These are phyloP conservation scores for Citrullus mucosospermus DNA, from an alignment of 306 rosid genomes.

Conservation along the genomic window DNA sequence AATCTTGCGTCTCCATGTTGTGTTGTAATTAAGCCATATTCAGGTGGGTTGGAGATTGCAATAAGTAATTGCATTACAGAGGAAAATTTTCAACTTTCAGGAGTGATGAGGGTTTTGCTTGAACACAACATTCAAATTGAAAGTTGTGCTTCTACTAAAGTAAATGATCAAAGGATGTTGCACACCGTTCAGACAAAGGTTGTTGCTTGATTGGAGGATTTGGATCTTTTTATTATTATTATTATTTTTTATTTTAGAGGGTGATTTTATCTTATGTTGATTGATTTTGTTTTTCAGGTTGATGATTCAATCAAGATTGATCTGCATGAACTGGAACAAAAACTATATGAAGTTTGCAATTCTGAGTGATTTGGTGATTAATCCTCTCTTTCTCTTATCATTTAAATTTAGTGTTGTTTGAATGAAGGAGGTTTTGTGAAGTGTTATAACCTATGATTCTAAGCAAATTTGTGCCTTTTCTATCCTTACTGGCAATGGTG, in stretches of 20 bases:
- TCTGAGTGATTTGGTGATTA: background rate
- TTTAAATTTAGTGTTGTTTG: background rate
- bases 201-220: background rate
- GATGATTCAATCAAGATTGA: slow-evolving; percentile 12
- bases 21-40: slow-evolving; percentile 9
- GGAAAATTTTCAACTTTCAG: slow-evolving; percentile 9
- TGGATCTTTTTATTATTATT: background rate
- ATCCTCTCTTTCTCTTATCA: background rate
- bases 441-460: background rate
- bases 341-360: slow-evolving; percentile 13
- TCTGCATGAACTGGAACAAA: slow-evolving; percentile 18
- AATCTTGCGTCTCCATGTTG: background rate
- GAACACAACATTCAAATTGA: slow-evolving; percentile 16
- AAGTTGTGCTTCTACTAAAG: slow-evolving; percentile 16
- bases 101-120: slow-evolving; percentile 20
- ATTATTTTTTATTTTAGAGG: background rate
- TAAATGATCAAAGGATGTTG: slow-evolving; percentile 14
- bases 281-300: slow-evolving; percentile 17
- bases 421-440: background rate
- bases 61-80: background rate
- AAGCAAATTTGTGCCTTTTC: background rate
- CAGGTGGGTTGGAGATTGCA: slow-evolving; percentile 19
- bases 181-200: slow-evolving; percentile 30
- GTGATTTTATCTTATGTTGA: background rate
- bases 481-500: background rate